Evolutionary conservation across 1,284 basidiomycete species (phyloP).

Genomic region (Ganoderma resinaceum): DNA sequence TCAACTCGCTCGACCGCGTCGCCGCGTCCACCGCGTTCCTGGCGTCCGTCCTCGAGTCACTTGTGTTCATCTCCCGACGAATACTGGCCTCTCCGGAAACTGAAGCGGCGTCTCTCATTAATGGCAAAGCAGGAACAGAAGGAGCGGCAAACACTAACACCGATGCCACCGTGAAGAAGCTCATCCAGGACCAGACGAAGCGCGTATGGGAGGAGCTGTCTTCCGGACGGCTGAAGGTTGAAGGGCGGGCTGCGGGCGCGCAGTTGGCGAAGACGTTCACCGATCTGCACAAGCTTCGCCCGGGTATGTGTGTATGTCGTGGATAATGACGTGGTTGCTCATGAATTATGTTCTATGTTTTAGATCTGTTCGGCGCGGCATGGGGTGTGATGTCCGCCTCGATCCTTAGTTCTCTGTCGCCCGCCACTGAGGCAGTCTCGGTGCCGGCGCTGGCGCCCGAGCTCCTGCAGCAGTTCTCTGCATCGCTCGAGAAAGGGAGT

Average conservation of each 20-base stretch:
- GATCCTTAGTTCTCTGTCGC: slow-evolving; percentile 33
- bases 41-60: slow-evolving; percentile 73
- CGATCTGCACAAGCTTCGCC: slow-evolving; percentile 48
- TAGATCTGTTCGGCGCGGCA: slow-evolving; percentile 49
- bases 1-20: slow-evolving; percentile 60
- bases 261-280: slow-evolving; percentile 53
- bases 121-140: background rate
- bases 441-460: slow-evolving; percentile 48
- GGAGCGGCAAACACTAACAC: slow-evolving; percentile 13
- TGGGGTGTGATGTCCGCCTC: slow-evolving; percentile 49
- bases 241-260: slow-evolving; percentile 51
- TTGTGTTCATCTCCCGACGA: slow-evolving; percentile 61
- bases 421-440: slow-evolving; percentile 32
- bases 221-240: slow-evolving; percentile 51
- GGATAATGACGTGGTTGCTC: slow-evolving; percentile 9
- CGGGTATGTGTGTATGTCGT: slow-evolving; percentile 43
- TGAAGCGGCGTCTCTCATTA: slow-evolving; percentile 24
- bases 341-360: slow-evolving; percentile 36
- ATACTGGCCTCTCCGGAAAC: slow-evolving; percentile 36
- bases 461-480: slow-evolving; percentile 51
- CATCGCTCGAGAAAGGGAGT: slow-evolving; percentile 38
- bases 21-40: slow-evolving; percentile 68
- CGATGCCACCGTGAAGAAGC: slow-evolving; percentile 30
- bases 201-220: slow-evolving; percentile 58
- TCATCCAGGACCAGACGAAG: slow-evolving; percentile 56